A percentile compares a stretch with the other conserved stretches of the same genome.
phyloP scores from a whole-genome alignment of 202 grass and related monocot genomes.

The Panicum hallii region DNA sequence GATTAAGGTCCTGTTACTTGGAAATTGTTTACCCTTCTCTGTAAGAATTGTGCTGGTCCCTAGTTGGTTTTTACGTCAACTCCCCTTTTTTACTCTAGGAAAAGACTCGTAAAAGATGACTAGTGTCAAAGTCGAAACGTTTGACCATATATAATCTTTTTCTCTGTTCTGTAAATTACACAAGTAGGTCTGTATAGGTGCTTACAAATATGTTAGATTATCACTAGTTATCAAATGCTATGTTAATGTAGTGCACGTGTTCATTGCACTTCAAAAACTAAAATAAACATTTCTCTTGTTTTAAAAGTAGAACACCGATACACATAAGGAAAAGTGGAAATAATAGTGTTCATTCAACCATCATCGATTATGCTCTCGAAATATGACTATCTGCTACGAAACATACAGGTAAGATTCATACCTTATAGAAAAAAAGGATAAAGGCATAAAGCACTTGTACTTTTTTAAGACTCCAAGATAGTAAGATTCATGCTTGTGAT shows the following conservation, averaged over 20 bases:
- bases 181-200: not conserved
- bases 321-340: not conserved
- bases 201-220: not conserved
- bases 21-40: not conserved
- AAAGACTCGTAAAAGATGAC: not conserved
- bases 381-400: not conserved
- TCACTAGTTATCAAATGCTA: not conserved
- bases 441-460: not conserved
- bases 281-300: not conserved
- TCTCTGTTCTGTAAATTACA: not conserved
- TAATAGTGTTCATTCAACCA: not conserved
- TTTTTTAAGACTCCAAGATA: not conserved
- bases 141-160: not conserved
- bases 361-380: not conserved
- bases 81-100: not conserved
- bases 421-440: not conserved
- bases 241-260: not conserved
- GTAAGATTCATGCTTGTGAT: not conserved
- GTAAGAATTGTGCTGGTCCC: not conserved
- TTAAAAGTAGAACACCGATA: not conserved
- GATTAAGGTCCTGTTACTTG: constrained; percentile 10
- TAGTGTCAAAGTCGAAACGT: not conserved
- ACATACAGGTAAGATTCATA: not conserved
- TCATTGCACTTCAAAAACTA: not conserved
- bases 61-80: not conserved